Evolutionary conservation across 371 early-diverging fungal genomes (phyloP).

Genomic region (Mortierella sp.): DNA sequence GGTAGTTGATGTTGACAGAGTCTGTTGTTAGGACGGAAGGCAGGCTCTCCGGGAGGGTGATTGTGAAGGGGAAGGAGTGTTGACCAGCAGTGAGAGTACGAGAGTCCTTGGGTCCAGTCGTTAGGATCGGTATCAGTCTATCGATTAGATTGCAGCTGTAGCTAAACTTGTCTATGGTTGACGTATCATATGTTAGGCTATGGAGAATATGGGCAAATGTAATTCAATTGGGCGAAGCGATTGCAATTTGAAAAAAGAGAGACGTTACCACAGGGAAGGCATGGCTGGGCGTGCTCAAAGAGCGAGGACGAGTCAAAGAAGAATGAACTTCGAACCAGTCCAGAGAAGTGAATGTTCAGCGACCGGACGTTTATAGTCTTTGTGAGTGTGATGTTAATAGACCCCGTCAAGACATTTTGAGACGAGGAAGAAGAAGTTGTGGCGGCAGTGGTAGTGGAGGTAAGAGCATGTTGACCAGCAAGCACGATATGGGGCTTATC

Average conservation of each 20-base stretch:
- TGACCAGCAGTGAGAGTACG: conserved; percentile 2
- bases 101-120: conserved; percentile 12
- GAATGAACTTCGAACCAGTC: conserved; percentile 9
- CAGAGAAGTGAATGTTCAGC: conserved; percentile 8
- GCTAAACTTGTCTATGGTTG: conserved; percentile 4
- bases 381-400: conserved; percentile 3
- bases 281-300: conserved; percentile 10
- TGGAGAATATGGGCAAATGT: neutral
- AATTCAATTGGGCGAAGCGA: neutral
- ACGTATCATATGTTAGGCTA: neutral
- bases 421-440: neutral
- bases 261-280: conserved; percentile 4
- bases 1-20: conserved; percentile 28
- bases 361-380: conserved; percentile 20
- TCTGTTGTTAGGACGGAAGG: conserved; percentile 9
- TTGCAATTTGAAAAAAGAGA: neutral
- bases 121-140: neutral
- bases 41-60: neutral
- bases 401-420: neutral
- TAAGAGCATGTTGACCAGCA: neutral
- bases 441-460: neutral
- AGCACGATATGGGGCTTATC: conserved; percentile 11
- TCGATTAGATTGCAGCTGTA: conserved; percentile 11
- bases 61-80: conserved; percentile 17
- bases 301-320: conserved; percentile 9